A percentile compares a stretch with the other conserved stretches of the same genome.
phyloP scores from a whole-genome alignment of 306 rosid genomes.

The Betula pendula region DNA sequence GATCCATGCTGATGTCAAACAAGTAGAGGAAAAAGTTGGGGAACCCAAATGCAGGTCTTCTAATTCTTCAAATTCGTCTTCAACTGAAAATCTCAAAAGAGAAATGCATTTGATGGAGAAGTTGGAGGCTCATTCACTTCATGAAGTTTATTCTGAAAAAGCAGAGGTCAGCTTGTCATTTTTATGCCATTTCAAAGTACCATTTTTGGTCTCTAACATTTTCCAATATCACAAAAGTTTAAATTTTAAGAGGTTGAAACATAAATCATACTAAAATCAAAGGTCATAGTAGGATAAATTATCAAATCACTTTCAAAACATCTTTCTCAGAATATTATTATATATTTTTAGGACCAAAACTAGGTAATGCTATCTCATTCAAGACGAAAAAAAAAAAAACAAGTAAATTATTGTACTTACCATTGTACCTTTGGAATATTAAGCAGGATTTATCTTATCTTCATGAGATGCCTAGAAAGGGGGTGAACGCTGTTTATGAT shows the following conservation, averaged over 20 bases:
- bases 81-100: constrained; percentile 26
- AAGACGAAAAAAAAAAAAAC: not conserved
- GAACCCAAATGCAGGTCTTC: constrained; percentile 29
- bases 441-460: constrained; percentile 36
- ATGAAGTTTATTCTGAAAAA: constrained; percentile 25
- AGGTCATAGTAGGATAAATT: not conserved
- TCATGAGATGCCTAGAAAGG: constrained; percentile 27
- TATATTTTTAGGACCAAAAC: not conserved
- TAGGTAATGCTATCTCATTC: not conserved
- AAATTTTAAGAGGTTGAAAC: not conserved
- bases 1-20: constrained; percentile 23
- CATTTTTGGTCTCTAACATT: not conserved
- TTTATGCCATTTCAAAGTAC: constrained; percentile 1
- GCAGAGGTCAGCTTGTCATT: constrained; percentile 45
- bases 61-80: constrained; percentile 26
- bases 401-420: not conserved
- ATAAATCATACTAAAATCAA: not conserved
- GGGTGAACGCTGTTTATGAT: constrained; percentile 17
- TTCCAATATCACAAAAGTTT: not conserved
- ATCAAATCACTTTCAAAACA: not conserved
- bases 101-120: constrained; percentile 31
- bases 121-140: constrained; percentile 25
- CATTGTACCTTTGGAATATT: not conserved
- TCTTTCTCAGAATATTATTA: not conserved
- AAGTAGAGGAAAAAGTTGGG: constrained; percentile 27